Conservation (phyloP, 2,329 filamentous ascomycete genomes). For the Epichloe gansuensis region DNA sequence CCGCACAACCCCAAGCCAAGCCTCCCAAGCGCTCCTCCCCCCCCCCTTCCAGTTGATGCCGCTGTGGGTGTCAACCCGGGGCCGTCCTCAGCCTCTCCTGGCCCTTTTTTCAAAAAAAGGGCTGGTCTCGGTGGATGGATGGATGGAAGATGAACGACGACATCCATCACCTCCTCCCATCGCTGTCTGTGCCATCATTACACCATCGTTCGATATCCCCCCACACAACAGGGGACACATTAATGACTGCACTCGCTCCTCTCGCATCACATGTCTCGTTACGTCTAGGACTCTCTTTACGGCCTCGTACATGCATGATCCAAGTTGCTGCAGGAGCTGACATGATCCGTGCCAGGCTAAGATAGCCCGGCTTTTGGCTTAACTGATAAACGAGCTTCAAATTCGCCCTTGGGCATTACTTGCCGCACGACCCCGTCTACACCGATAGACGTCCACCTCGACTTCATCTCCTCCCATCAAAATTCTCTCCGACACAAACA, state of each 20-base stretch:
- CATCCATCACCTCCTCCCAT: too few species aligned
- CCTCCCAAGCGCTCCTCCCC: too few species aligned
- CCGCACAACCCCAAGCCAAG: too few species aligned
- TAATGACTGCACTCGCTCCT: neutral
- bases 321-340: conserved; percentile 8
- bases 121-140: too few species aligned
- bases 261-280: neutral
- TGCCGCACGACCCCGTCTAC: neutral
- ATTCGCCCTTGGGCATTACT: neutral
- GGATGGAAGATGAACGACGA: too few species aligned
- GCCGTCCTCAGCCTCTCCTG: too few species aligned
- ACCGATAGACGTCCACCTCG: neutral
- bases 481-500: neutral
- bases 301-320: conserved; percentile 1
- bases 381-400: neutral
- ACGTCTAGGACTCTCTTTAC: neutral
- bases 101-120: too few species aligned
- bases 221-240: neutral
- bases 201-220: neutral
- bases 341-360: conserved; percentile 4
- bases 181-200: neutral
- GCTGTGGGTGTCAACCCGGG: too few species aligned
- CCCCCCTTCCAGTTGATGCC: too few species aligned
- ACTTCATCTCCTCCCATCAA: neutral
- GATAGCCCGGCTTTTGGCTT: conserved; percentile 5